Base-by-base conservation (phyloP, 805 yeast genomes). In the Cyberlindnera bimundalis region DNA sequence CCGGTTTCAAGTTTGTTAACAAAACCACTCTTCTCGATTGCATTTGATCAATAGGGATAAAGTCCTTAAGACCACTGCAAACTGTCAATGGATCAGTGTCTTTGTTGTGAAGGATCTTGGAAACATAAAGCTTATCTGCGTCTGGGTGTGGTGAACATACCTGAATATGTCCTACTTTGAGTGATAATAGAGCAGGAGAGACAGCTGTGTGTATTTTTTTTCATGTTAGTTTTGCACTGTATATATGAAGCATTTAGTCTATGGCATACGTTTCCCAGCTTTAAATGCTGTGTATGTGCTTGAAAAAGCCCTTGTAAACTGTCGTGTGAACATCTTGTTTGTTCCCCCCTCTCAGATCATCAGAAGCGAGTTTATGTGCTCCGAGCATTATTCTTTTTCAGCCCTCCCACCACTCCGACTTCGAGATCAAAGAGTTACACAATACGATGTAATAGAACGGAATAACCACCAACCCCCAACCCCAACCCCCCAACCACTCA, bases 101-200 rank as follows among this genome's bases (percentile, higher is more conserved):
- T 2, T 34, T 12, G 6, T 39, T 43, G 13, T 39, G 28, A 2
- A 28, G 7, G 6, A 81, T 66, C 42, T 70, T 67, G 1, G 83
- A 78, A 1, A 81, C 80, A 46, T 74, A 80, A 32, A 81, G 61
- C 41, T 67, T 71, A 35, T 78, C 82, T 4, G 87, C 84, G 48
- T 76, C 62, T 19, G 73, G 77, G 53, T 81, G 87, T 15, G 48
- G 53, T 24, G 56, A 53, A 36, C 79, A 70, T 13, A 70, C 60
- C 10, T 62, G 51, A 15, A 79, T 74, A 23, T 58, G 52, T 0
- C 84, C 88, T 7, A 77, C 73, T 52, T 67, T 65, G 34, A 67
- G 46, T n/a, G 56, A 51, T 7, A 66, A 42, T 10, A 63, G 25
- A 3, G 50, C 31, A 6, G 60, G 60, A 13, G 48, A 31, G n/a